Percentiles rank a stretch among this genome's conserved stretches.
Conservation (phyloP, 2,329 filamentous ascomycete genomes). For the Sarocladium brachiariae region DNA sequence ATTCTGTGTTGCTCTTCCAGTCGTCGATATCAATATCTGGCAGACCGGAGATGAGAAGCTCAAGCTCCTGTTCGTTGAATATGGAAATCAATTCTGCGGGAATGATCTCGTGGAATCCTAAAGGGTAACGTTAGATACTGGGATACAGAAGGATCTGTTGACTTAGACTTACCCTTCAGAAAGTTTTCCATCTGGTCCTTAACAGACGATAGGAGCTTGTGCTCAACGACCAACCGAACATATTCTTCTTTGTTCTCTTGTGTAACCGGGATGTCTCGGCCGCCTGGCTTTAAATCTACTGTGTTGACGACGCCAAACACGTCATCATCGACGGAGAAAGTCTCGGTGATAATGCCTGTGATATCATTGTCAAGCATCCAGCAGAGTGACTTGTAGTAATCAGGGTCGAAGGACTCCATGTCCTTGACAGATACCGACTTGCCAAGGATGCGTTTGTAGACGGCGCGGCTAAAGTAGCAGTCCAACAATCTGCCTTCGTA, state of each 20-base stretch:
- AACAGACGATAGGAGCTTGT: conserved; percentile 85
- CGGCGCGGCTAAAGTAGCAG: conserved; percentile 97
- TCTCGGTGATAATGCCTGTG: conserved; percentile 93
- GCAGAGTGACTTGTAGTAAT: conserved; percentile 96
- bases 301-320: conserved; percentile 85
- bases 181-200: conserved; percentile 93
- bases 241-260: conserved; percentile 99
- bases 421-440: conserved; percentile 96
- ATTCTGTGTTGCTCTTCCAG: conserved; percentile 98
- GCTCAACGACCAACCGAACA: conserved; percentile 87
- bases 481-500: conserved; percentile 95
- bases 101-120: conserved; percentile 96
- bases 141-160: not conserved
- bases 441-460: conserved; percentile 95
- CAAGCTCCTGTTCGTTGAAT: conserved; percentile 97
- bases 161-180: conserved; percentile 57
- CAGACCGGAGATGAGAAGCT: conserved; percentile 90
- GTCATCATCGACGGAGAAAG: conserved; percentile 89
- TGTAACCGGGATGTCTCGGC: conserved; percentile 86
- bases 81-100: conserved; percentile 90
- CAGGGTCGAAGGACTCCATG: conserved; percentile 96
- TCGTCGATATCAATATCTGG: conserved; percentile 97
- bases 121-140: conserved; percentile 10
- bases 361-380: conserved; percentile 99
- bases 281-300: conserved; percentile 80